Percentiles rank a stretch among this genome's conserved stretches.
These are phyloP conservation scores for Lactarius hatsudake DNA, from an alignment of 768 basidiomycete genomes.

Conservation along the genomic window DNA sequence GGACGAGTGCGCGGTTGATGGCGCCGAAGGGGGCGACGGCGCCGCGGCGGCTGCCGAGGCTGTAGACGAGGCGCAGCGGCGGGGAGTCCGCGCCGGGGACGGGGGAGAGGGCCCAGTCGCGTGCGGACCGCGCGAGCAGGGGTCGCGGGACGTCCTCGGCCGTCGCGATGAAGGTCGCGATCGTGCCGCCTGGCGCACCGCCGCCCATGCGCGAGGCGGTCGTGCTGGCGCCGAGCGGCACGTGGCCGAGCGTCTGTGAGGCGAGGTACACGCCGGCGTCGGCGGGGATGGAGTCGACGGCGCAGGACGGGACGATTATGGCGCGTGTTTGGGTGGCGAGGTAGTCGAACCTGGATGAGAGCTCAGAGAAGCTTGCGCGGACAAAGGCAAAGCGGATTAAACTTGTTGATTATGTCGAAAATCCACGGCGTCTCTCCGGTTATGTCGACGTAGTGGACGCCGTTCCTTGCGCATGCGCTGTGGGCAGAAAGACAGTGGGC, in stretches of 20 bases:
- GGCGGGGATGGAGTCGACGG: conserved; percentile 74
- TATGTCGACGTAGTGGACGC: conserved; percentile 84
- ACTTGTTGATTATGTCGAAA: conserved; percentile 57
- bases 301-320: conserved; percentile 77
- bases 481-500: not conserved
- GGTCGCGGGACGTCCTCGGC: conserved; percentile 35
- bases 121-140: conserved; percentile 32
- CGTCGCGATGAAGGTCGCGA: conserved; percentile 40
- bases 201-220: conserved; percentile 49
- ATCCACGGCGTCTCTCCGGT: conserved; percentile 73
- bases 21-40: conserved; percentile 40
- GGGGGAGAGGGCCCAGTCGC: conserved; percentile 45
- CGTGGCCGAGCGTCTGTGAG: conserved; percentile 59
- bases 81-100: conserved; percentile 36
- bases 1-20: conserved; percentile 48
- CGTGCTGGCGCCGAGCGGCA: conserved; percentile 52
- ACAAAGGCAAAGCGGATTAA: conserved; percentile 31
- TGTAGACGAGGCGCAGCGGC: conserved; percentile 35
- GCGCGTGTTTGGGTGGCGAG: conserved; percentile 65
- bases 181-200: conserved; percentile 63
- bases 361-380: conserved; percentile 16
- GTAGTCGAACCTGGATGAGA: conserved; percentile 59
- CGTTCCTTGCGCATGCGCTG: conserved; percentile 69
- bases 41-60: conserved; percentile 35
- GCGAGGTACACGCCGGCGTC: conserved; percentile 69